Base-by-base conservation (phyloP, 306 rosid genomes). In the Macrotyloma uniflorum region DNA sequence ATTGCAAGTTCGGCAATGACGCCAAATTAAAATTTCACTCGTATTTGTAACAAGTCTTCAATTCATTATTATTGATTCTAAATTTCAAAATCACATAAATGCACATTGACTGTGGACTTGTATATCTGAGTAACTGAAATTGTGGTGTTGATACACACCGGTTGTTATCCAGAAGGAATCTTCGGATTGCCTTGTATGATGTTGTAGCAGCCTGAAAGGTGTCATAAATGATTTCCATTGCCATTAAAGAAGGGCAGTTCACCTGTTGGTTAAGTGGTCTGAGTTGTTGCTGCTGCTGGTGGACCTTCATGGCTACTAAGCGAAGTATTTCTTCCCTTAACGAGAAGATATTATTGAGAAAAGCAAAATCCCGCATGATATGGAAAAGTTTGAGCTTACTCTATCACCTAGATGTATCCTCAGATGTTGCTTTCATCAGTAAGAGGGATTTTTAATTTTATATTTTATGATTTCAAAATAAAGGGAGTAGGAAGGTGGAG, bases 141-240 rank as follows among this genome's bases (percentile, higher is more conserved):
- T 20, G 80, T 6, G 47, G 53, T 5, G 47, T 40, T 33, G 47
- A 43, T 13, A 16, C 63, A 58, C 63, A 35, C 58, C 10, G 15
- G 28, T 55, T 32, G 67, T 73, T 53, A 32, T 58, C 36, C 49
- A 50, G 30, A 40, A 36, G 70, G 32, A 40, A 30, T 53, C 58
- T 43, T 35, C 54, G n/a, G 72, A 55, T 67, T 67, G 30, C 19
- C 84, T 53, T 43, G 51, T 80, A 57, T 68, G 72, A 28, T 35
- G 53, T 38, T 46, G 70, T 24, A 28, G 65, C 75, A 55, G 22
- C 13, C 36, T 75, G 71, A 43, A 79, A 16, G 13, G 77, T 57
- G 53, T 76, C 81, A 76, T 70, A 50, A 76, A 76, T 70, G 70
- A 63, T 78, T 70, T 76, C 53, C 69, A 38, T 70, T 76, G 42